phyloP scores from a whole-genome alignment of 164 flowering plant species.

The Annona cherimola region DNA sequence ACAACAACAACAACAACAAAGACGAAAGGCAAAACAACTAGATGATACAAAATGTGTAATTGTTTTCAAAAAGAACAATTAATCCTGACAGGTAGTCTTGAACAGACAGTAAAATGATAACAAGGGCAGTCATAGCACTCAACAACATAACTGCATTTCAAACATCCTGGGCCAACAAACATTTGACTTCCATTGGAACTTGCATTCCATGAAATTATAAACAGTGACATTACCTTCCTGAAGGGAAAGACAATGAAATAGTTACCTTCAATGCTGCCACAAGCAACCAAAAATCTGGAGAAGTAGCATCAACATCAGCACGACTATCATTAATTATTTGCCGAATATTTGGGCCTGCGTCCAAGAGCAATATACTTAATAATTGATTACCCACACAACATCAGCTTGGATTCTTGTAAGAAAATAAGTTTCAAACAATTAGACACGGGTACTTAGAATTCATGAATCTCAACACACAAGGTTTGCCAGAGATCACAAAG shows the following conservation, averaged over 20 bases:
- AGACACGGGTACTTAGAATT: neutral
- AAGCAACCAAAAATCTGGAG: conserved; percentile 96
- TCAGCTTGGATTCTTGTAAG: neutral
- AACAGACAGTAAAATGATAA: too few species aligned
- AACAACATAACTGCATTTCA: neutral
- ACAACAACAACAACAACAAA: too few species aligned
- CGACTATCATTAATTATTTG: conserved; percentile 57
- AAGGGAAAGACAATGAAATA: conserved; percentile 6
- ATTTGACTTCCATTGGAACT: neutral
- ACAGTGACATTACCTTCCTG: neutral
- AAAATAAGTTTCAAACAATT: neutral
- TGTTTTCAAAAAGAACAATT: too few species aligned
- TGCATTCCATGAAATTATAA: neutral
- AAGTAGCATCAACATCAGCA: conserved; percentile 69
- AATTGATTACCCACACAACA: neutral
- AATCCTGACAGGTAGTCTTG: too few species aligned
- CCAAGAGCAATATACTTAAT: neutral
- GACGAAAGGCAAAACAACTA: too few species aligned
- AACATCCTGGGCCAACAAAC: neutral
- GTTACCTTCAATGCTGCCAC: conserved; percentile 93
- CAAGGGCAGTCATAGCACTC: too few species aligned
- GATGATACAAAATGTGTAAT: too few species aligned
- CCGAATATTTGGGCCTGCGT: conserved; percentile 55
- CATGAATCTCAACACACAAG: neutral
- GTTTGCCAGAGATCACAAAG: neutral